These are phyloP conservation scores for Gossypium raimondii DNA, from an alignment of 345 rosid genomes.

Conservation along the genomic window DNA sequence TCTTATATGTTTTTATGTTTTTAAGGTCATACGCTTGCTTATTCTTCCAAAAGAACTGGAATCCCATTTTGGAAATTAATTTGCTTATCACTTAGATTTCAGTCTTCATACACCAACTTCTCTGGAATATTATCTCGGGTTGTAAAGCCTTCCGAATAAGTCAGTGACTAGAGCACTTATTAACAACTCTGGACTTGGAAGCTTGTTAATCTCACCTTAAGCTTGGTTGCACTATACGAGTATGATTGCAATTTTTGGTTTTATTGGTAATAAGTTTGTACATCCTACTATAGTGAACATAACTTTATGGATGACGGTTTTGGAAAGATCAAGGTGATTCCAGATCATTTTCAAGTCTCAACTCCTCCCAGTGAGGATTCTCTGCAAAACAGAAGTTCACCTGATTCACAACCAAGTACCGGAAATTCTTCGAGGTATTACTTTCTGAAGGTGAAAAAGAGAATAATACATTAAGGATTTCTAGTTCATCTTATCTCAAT, in stretches of 20 bases:
- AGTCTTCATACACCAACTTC: not conserved
- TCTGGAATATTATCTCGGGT: not conserved
- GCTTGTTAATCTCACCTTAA: not conserved
- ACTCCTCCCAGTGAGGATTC: conserved; percentile 30
- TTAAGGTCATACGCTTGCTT: not conserved
- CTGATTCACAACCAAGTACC: conserved; percentile 32
- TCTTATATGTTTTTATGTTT: not conserved
- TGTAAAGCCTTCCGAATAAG: not conserved
- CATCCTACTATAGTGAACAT: conserved; percentile 9
- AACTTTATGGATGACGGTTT: conserved; percentile 72
- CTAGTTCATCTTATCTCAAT: conserved; percentile 21
- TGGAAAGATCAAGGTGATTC: conserved; percentile 57
- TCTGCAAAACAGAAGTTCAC: conserved; percentile 35
- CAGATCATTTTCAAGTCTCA: conserved; percentile 67
- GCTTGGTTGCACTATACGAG: not conserved
- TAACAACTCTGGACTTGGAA: not conserved
- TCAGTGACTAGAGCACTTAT: not conserved
- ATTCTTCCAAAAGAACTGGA: not conserved
- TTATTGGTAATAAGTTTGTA: conserved; percentile 9
- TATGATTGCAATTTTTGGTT: not conserved
- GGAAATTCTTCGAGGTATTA: conserved; percentile 46
- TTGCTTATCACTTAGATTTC: not conserved
- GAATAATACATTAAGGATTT: not conserved
- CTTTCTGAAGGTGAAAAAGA: conserved; percentile 9
- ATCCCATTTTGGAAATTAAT: not conserved